Percentiles rank a stretch among this genome's conserved stretches.
Evolutionary conservation across 1,284 basidiomycete species (phyloP).

Genomic region (Ustilago vetiveriae): DNA sequence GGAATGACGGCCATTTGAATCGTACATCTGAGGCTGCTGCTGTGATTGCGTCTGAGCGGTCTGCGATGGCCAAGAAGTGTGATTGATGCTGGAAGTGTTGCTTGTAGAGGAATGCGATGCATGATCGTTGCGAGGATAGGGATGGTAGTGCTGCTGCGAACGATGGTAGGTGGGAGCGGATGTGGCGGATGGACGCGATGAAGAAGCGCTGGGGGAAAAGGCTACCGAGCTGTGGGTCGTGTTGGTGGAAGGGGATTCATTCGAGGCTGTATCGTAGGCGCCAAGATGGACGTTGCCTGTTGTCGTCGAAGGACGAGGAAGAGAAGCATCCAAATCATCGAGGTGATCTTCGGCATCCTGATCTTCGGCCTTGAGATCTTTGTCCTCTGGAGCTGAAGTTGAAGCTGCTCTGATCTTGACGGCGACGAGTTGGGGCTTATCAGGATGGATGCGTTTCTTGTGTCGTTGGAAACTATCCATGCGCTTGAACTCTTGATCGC

Average conservation of each 20-base stretch:
- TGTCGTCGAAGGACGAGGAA: not conserved
- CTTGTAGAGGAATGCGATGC: slow-evolving; percentile 2
- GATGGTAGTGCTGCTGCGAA: slow-evolving; percentile 25
- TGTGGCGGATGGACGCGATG: slow-evolving; percentile 4
- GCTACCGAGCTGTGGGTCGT: not conserved
- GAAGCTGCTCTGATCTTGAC: slow-evolving; percentile 29
- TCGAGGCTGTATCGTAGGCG: not conserved
- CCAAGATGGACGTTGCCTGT: not conserved
- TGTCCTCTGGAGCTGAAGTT: not conserved
- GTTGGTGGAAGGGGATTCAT: slow-evolving; percentile 3
- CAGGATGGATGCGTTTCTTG: slow-evolving; percentile 47
- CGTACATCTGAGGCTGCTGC: slow-evolving; percentile 15
- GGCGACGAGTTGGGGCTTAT: slow-evolving; percentile 21
- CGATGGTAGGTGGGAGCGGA: slow-evolving; percentile 12
- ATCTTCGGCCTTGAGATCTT: slow-evolving; percentile 13
- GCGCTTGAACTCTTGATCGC: slow-evolving; percentile 44
- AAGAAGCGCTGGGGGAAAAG: not conserved
- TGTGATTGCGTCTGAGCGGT: too few relatives aligned
- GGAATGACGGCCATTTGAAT: not conserved
- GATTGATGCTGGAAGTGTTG: slow-evolving; percentile 3
- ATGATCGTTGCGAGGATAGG: slow-evolving; percentile 18
- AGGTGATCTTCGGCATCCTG: slow-evolving; percentile 21
- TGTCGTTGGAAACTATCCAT: slow-evolving; percentile 51
- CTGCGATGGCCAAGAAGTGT: slow-evolving; percentile 16
- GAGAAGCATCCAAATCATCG: slow-evolving; percentile 6